A percentile compares a stretch with the other conserved stretches of the same genome.
Conservation (phyloP, 2,329 filamentous ascomycete genomes). For the Nannizziopsis barbatae region DNA sequence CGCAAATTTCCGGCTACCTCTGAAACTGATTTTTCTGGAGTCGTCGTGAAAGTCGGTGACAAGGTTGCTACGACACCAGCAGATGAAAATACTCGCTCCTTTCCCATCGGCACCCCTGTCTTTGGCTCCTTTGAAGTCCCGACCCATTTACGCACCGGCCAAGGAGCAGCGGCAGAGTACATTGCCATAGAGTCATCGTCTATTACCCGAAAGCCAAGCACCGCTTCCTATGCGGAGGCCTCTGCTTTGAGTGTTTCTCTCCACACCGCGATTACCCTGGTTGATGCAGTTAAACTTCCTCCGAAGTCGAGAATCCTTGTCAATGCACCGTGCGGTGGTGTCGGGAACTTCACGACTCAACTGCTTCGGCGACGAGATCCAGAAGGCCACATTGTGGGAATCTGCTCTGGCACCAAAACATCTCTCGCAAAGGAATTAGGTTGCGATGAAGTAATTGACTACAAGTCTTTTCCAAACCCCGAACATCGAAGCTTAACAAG, state of each 20-base stretch:
- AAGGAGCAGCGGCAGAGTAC: slow-evolving; percentile 11
- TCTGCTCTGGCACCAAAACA: slow-evolving; percentile 11
- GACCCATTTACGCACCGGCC: slow-evolving; percentile 7
- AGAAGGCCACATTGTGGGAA: slow-evolving; percentile 10
- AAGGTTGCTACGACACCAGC: slow-evolving; percentile 3
- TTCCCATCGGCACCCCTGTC: slow-evolving; percentile 9
- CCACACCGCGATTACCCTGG: slow-evolving; percentile 9
- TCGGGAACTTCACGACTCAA: slow-evolving; percentile 12
- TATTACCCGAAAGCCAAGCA: slow-evolving; percentile 7
- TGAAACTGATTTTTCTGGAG: slow-evolving; percentile 14
- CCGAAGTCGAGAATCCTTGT: slow-evolving; percentile 9
- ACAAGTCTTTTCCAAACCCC: slow-evolving; percentile 11
- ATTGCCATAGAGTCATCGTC: slow-evolving; percentile 11
- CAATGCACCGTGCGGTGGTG: slow-evolving; percentile 13
- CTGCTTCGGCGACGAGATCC: slow-evolving; percentile 9
- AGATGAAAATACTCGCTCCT: neutral
- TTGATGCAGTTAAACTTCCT: slow-evolving; percentile 10
- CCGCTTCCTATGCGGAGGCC: slow-evolving; percentile 8
- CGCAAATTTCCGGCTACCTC: slow-evolving; percentile 11
- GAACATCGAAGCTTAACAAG: slow-evolving; percentile 4
- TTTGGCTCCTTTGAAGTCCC: slow-evolving; percentile 14
- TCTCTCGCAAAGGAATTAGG: slow-evolving; percentile 9
- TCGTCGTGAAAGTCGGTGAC: slow-evolving; percentile 8
- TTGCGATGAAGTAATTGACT: slow-evolving; percentile 13
- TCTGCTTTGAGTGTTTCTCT: slow-evolving; percentile 11